Evolutionary conservation across 148 eudicot genomes (phyloP), one percentile per base, ranked within the genome.

Genomic region (Vaccinium myrtillus): DNA sequence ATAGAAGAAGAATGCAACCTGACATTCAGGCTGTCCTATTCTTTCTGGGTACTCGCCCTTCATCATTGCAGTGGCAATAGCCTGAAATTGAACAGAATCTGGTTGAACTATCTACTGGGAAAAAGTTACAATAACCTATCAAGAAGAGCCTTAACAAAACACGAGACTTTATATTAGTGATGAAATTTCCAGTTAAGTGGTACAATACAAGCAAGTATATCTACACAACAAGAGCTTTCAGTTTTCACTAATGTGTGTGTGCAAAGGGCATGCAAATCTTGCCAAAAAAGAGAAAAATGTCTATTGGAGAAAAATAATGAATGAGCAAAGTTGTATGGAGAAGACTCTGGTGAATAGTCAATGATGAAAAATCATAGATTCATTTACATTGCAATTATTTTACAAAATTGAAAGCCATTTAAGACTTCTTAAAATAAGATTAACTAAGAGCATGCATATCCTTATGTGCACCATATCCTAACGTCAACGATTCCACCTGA

Each of bases 21-120:
- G 98, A 86, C 99, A 97, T 88, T 97, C 99, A 79, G 94, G 94
- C 88, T 97, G 98, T 86, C 99, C 98, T 48, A 87, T 85, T 88
- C 98, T 92, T 92, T 95, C 99, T 36, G 99, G 98, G 86, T 93
- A 94, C 75, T 97, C 99, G 14, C 98, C 98, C 86, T 91, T 97
- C 96, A 94, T 95, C 86, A 92, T 90, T 74, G 98, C 96, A 81
- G 95, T 88, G 54, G 95, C 98, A 78, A 94, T 94, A 88, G 94
- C 98, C 99, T 97, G 92, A 70, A 78, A 78, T 85, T 79, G 21
- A 87, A 85, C 76, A 83, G 59, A 48, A 81, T n/a, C 19, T 39
- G 46, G 50, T 11, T 80, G 59, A 77, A 77, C 32, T 15, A 56
- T 61, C 48, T 19, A 12, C 30, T 53, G 18, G 53, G 0, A 80